Percentiles rank a stretch among this genome's conserved stretches.
Evolutionary conservation across 495 filamentous ascomycete species (phyloP).

Genomic region (Neurospora intermedia): DNA sequence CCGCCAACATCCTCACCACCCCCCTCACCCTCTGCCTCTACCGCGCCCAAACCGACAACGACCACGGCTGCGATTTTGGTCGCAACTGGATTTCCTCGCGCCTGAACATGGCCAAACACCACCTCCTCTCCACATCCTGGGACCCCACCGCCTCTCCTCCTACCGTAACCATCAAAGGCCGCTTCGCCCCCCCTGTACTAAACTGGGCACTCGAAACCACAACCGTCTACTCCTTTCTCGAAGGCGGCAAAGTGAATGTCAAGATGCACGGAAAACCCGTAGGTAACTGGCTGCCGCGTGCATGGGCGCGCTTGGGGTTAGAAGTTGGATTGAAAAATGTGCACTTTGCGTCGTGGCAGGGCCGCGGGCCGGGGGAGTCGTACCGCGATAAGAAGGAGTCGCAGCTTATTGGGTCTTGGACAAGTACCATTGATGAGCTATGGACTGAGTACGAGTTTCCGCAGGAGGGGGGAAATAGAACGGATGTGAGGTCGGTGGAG

Average conservation of each 20-base stretch:
- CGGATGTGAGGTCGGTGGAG: slow-evolving; percentile 49
- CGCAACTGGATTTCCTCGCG: slow-evolving; percentile 30
- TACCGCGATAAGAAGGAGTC: slow-evolving; percentile 54
- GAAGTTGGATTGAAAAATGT: slow-evolving; percentile 34
- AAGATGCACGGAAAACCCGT: slow-evolving; percentile 13
- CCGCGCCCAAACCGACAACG: slow-evolving; percentile 55
- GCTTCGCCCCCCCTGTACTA: slow-evolving; percentile 48
- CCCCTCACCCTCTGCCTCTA: slow-evolving; percentile 37
- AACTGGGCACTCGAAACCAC: slow-evolving; percentile 49
- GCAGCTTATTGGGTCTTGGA: slow-evolving; percentile 44
- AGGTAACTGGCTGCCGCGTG: slow-evolving; percentile 36
- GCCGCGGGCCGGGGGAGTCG: slow-evolving; percentile 51
- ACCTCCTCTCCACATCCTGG: slow-evolving; percentile 34
- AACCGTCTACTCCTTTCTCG: slow-evolving; percentile 42
- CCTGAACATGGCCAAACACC: slow-evolving; percentile 33
- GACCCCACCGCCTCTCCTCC: slow-evolving; percentile 12
- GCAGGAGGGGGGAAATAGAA: slow-evolving; percentile 55
- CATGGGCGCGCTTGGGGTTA: slow-evolving; percentile 50
- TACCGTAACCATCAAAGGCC: slow-evolving; percentile 32
- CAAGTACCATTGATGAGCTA: slow-evolving; percentile 30
- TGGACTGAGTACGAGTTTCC: slow-evolving; percentile 54
- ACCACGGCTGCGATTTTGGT: slow-evolving; percentile 38
- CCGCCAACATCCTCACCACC: slow-evolving; percentile 31
- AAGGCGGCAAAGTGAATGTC: slow-evolving; percentile 6
- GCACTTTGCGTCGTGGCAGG: slow-evolving; percentile 46